Base-by-base conservation (phyloP, 1,284 basidiomycete genomes). In the Cryptococcus sp. region DNA sequence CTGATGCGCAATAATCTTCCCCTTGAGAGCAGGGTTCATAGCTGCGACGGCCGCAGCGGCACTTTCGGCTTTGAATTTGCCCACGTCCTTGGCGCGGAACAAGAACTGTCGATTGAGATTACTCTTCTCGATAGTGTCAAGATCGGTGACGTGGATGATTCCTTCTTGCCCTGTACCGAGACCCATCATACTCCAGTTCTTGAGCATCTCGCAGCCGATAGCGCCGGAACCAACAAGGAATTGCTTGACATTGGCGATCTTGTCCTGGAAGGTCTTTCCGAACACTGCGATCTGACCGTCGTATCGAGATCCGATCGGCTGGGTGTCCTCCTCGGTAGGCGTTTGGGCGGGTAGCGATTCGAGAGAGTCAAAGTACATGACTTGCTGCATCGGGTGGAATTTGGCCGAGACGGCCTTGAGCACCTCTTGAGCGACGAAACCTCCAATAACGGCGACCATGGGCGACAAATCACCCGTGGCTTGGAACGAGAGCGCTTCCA, bases 131-230 rank as follows among this genome's bases (percentile, higher is more conserved):
- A 99, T 99, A 30, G 94, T 97, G 80, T 99, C 96, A 73, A 99
- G 81, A 78, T 99, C 96, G 16, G 96, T 99, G 53, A 99, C 93
- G 72, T 94, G 88, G 62, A 99, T 93, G 55, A 85, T 81, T 22
- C 93, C 96, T 54, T 88, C 82, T 16, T 86, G 82, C 3, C 91
- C 92, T 43, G 88, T 85, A 15, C 86, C 95, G 49, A 99, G 82
- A 66, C 96, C 96, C 86, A 99, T 97, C 93, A 99, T 93, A 70
- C 91, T 90, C 96, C 96, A 99, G 80, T 99, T 99, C 84, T 99
- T 99, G 72, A 99, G 82, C 96, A 99, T 99, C 81, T 99, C 96
- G 75, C 97, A 99, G 23, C 96, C 96, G 76, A 99, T 99, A 47
- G 96, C 96, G 60, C 96, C 96, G 22, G 95, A 89, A 8, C 96